Conservation (phyloP, 2,329 filamentous ascomycete species). For the Epichloe aotearoae region DNA sequence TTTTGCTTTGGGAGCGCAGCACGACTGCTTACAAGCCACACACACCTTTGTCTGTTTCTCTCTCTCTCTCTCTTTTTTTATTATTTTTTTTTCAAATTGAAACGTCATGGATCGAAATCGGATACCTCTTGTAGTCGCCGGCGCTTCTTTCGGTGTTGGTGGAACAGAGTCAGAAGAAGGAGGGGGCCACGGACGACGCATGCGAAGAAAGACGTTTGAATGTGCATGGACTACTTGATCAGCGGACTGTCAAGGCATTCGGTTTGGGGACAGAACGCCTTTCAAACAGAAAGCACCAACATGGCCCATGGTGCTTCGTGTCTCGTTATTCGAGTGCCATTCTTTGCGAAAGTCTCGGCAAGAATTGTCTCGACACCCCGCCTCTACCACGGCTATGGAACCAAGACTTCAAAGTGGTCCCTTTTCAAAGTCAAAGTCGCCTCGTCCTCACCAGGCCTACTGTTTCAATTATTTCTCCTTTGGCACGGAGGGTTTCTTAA, state of each 20-base stretch:
- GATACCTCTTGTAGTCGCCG: background rate
- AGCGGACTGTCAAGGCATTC: background rate
- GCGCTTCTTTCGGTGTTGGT: background rate
- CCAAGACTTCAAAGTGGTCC: background rate
- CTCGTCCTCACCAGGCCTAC: background rate
- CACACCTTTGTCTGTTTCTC: background rate
- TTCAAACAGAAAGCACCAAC: background rate
- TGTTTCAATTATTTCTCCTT: background rate
- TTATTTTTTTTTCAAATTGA: background rate
- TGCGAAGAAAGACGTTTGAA: background rate
- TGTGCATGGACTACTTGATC: background rate
- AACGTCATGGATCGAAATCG: background rate
- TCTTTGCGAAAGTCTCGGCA: background rate
- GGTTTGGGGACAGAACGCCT: background rate
- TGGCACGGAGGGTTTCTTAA: background rate
- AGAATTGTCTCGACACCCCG: background rate
- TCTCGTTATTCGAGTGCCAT: background rate
- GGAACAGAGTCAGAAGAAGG: background rate
- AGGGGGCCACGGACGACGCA: background rate
- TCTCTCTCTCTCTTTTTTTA: background rate
- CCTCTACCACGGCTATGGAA: background rate
- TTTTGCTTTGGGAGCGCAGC: conserved; percentile 1
- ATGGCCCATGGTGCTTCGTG: background rate
- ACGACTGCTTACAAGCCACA: conserved; percentile 1
- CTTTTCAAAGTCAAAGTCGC: background rate